phyloP scores from a whole-genome alignment of 495 filamentous ascomycete species.

The Hypoxylon crocopeplum region DNA sequence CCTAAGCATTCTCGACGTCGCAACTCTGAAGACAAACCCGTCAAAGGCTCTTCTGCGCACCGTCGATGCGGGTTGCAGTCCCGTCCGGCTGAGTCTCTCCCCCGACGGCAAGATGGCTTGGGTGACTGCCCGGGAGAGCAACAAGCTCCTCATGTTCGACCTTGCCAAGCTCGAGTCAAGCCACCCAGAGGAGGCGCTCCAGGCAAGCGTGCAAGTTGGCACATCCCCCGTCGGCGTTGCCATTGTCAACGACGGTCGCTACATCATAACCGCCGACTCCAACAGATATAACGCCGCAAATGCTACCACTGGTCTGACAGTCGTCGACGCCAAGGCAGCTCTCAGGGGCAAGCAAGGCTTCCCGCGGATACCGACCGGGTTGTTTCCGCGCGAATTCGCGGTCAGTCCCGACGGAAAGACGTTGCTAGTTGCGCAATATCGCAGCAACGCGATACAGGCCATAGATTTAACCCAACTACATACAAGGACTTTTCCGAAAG shows the following conservation, averaged over 20 bases:
- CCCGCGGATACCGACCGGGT: slow-evolving; percentile 21
- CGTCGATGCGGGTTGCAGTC: slow-evolving; percentile 26
- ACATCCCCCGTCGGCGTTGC: slow-evolving; percentile 35
- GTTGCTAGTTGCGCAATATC: slow-evolving; percentile 27
- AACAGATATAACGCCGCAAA: slow-evolving; percentile 27
- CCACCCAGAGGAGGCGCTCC: slow-evolving; percentile 34
- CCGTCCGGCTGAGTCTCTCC: slow-evolving; percentile 30
- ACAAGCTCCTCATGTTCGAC: slow-evolving; percentile 35
- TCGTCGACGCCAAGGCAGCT: slow-evolving; percentile 36
- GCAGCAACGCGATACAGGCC: slow-evolving; percentile 16
- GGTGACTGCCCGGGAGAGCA: slow-evolving; percentile 34
- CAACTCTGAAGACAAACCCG: slow-evolving; percentile 28
- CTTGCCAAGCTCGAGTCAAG: slow-evolving; percentile 32
- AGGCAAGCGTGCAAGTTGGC: slow-evolving; percentile 37
- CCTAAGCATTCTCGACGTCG: slow-evolving; percentile 21
- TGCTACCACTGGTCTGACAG: slow-evolving; percentile 34
- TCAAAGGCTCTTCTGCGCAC: slow-evolving; percentile 24
- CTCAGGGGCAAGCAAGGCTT: slow-evolving; percentile 27
- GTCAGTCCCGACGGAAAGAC: slow-evolving; percentile 35
- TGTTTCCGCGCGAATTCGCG: slow-evolving; percentile 31
- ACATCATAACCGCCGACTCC: slow-evolving; percentile 35
- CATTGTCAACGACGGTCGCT: slow-evolving; percentile 17
- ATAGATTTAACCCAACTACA: neutral
- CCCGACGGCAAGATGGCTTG: slow-evolving; percentile 21
- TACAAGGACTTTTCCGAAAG: no score